A percentile compares a stretch with the other conserved stretches of the same genome.
phyloP scores from a whole-genome alignment of 2,329 filamentous ascomycete species.

The Hypoxylon sp. region DNA sequence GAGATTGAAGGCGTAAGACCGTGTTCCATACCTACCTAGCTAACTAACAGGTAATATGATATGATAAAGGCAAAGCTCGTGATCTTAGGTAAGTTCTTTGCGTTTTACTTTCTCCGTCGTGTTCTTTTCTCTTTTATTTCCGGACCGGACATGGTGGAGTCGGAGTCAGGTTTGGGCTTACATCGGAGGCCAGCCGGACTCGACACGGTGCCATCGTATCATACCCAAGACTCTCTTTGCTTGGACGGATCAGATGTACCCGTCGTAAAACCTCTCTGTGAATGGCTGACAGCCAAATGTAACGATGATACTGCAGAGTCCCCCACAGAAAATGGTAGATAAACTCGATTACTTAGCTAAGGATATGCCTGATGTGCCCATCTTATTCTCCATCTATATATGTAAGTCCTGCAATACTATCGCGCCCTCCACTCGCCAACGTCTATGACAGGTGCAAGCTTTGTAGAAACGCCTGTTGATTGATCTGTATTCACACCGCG shows the following conservation, averaged over 20 bases:
- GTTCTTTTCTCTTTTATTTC: neutral
- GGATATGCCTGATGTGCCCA: no score
- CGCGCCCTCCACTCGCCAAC: no score
- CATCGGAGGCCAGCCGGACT: slow-evolving; percentile 33
- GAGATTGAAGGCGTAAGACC: slow-evolving; percentile 6
- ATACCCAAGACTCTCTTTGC: neutral
- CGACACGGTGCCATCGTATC: neutral
- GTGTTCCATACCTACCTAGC: slow-evolving; percentile 16
- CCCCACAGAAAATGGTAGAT: no score
- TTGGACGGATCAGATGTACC: slow-evolving; percentile 22
- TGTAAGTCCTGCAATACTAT: no score
- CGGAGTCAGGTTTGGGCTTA: slow-evolving; percentile 8
- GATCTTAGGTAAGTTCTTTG: neutral
- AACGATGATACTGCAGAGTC: slow-evolving; percentile 11
- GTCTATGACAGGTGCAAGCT: no score
- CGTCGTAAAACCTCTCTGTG: slow-evolving; percentile 18
- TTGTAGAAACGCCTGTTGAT: no score
- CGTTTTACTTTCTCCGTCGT: slow-evolving; percentile 1
- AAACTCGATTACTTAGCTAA: no score
- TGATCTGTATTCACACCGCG: no score
- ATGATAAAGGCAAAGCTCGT: no score
- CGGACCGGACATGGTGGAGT: slow-evolving; percentile 23
- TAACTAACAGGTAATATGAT: neutral
- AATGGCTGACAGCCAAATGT: slow-evolving; percentile 17
- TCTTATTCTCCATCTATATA: neutral